phyloP scores from a whole-genome alignment of 352 stramenopile species.

The Phytopythium ostracodes region DNA sequence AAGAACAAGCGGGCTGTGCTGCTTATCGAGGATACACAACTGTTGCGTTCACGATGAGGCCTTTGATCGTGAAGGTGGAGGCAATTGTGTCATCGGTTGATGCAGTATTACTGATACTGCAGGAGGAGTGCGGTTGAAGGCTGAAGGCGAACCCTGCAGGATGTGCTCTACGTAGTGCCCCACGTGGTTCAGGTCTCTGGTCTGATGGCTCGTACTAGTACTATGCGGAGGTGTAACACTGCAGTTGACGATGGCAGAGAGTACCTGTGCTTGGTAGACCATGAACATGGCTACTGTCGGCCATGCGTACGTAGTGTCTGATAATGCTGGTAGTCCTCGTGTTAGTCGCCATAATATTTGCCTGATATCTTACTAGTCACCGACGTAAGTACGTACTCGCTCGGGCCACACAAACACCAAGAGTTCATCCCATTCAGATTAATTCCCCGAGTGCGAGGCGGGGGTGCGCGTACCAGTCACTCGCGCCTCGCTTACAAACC shows the following conservation, averaged over 20 bases:
- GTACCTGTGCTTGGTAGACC: background rate
- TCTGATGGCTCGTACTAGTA: background rate
- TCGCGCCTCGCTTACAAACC: background rate
- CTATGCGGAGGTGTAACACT: background rate
- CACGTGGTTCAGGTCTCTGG: background rate
- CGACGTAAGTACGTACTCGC: too few relatives aligned
- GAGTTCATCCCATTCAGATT: background rate
- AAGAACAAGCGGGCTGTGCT: background rate
- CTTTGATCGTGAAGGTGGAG: background rate
- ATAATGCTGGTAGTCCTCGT: background rate
- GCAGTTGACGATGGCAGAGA: background rate
- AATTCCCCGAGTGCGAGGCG: background rate
- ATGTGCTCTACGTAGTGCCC: too few relatives aligned
- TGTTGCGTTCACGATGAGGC: background rate
- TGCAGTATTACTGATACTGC: background rate
- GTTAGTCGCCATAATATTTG: background rate
- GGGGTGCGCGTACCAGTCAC: background rate
- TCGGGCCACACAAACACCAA: too few relatives aligned
- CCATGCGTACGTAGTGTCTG: background rate
- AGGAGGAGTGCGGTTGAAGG: too few relatives aligned
- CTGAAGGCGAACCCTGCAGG: too few relatives aligned
- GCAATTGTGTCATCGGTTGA: background rate
- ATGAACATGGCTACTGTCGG: too few relatives aligned
- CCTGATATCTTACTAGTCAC: background rate
- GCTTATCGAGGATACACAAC: background rate